Conservation (phyloP, 768 basidiomycete species). For the Serendipita sp. region DNA sequence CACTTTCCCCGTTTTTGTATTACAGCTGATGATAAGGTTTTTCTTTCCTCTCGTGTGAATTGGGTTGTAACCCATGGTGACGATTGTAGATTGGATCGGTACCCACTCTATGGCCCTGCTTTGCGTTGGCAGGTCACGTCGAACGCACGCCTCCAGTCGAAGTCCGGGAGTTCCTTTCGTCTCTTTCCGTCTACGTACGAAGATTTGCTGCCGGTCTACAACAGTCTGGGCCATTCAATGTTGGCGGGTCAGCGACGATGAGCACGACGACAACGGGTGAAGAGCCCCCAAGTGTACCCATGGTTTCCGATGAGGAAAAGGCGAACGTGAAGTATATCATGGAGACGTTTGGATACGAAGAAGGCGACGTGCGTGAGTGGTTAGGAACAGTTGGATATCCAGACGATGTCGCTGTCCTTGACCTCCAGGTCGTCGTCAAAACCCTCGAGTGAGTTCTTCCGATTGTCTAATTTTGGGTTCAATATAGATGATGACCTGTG, state of each 20-base stretch:
- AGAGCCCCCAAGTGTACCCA: no score
- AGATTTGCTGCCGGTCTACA: conserved; percentile 31
- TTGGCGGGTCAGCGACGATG: no score
- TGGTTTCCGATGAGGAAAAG: conserved; percentile 27
- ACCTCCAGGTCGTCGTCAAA: conserved; percentile 44
- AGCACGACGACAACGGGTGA: no score
- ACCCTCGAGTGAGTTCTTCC: conserved; percentile 48
- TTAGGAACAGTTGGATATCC: conserved; percentile 66
- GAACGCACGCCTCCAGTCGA: conserved; percentile 41
- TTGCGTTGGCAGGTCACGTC: conserved; percentile 78
- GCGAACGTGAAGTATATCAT: conserved; percentile 62
- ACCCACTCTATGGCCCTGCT: conserved; percentile 81
- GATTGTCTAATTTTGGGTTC: background rate
- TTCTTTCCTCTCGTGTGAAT: no score
- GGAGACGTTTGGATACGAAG: conserved; percentile 62
- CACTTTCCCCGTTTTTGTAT: no score
- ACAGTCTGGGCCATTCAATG: conserved; percentile 7
- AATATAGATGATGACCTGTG: background rate
- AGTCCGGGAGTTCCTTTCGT: conserved; percentile 44
- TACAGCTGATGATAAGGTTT: no score
- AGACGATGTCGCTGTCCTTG: conserved; percentile 43
- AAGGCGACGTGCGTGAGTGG: conserved; percentile 68
- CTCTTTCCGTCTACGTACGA: conserved; percentile 48
- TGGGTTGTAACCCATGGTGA: background rate
- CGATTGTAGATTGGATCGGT: conserved; percentile 55